These are phyloP conservation scores for Amanita rimosa DNA, from an alignment of 768 basidiomycete genomes.

Conservation along the genomic window DNA sequence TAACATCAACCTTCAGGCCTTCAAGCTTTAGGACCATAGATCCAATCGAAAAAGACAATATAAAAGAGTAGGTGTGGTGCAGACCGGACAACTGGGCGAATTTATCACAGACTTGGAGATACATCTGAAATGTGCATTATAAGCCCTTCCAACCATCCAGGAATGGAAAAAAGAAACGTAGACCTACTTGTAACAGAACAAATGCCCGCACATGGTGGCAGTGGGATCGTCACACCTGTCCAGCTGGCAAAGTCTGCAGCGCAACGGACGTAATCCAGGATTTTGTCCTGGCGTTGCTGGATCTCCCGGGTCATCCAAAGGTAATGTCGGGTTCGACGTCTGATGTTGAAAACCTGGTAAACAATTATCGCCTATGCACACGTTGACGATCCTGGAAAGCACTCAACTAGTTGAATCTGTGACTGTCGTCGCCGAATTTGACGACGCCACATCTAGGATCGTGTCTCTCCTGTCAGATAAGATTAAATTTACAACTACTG, in stretches of 20 bases:
- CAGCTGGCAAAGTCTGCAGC: slow-evolving; percentile 38
- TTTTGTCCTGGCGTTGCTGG: background rate
- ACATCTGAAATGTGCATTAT: slow-evolving; percentile 27
- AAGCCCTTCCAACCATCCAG: background rate
- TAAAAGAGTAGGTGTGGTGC: slow-evolving; percentile 34
- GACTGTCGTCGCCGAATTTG: background rate
- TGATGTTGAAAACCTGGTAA: background rate
- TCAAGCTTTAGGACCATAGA: too few species aligned
- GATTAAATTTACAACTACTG: too few species aligned
- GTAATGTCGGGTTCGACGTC: background rate
- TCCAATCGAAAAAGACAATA: slow-evolving; percentile 50
- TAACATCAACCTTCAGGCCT: too few species aligned
- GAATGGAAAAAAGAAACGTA: slow-evolving; percentile 1
- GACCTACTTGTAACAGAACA: slow-evolving; percentile 47
- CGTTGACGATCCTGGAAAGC: background rate
- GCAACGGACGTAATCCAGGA: slow-evolving; percentile 15
- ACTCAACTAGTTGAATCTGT: background rate
- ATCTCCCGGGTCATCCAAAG: background rate
- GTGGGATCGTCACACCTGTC: slow-evolving; percentile 42
- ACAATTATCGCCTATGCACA: background rate
- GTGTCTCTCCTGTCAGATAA: background rate
- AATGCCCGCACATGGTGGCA: slow-evolving; percentile 51
- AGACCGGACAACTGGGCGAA: slow-evolving; percentile 39
- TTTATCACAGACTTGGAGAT: slow-evolving; percentile 38
- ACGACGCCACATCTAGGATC: background rate